Percentiles rank a stretch among this genome's conserved stretches.
Evolutionary conservation across 2,329 filamentous ascomycete species (phyloP).

Genomic region (Chalaropsis thielavioides): DNA sequence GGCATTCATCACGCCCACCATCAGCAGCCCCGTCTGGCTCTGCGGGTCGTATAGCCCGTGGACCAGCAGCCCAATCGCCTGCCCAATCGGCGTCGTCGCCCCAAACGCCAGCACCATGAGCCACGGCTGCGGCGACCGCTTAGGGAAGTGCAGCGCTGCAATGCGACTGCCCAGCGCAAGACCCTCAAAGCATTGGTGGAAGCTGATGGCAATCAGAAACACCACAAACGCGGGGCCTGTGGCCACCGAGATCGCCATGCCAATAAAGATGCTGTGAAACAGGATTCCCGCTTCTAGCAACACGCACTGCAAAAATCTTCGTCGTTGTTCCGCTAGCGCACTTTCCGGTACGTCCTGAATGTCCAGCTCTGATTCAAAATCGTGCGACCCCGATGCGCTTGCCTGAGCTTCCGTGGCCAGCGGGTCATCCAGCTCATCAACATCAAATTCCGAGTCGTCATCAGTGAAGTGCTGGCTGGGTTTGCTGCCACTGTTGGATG

Average conservation of each 20-base stretch:
- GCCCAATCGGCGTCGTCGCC: slow-evolving; percentile 64
- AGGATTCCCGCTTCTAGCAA: slow-evolving; percentile 71
- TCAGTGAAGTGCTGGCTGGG: slow-evolving; percentile 18
- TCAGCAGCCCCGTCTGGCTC: slow-evolving; percentile 59
- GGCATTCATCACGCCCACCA: slow-evolving; percentile 80
- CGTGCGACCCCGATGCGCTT: slow-evolving; percentile 20
- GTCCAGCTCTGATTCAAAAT: slow-evolving; percentile 19
- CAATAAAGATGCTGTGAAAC: slow-evolving; percentile 76
- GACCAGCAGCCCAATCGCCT: slow-evolving; percentile 65
- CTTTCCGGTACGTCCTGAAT: slow-evolving; percentile 16
- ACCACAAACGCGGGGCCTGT: slow-evolving; percentile 67
- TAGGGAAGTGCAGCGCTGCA: slow-evolving; percentile 65
- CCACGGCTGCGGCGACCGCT: slow-evolving; percentile 62
- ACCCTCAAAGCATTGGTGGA: slow-evolving; percentile 81
- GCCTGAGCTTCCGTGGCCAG: slow-evolving; percentile 18
- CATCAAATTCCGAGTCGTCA: slow-evolving; percentile 38
- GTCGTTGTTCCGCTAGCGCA: slow-evolving; percentile 43
- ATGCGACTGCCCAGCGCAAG: slow-evolving; percentile 63
- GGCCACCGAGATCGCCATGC: slow-evolving; percentile 71
- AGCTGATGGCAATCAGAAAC: slow-evolving; percentile 65
- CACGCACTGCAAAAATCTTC: slow-evolving; percentile 60
- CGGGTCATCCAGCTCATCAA: slow-evolving; percentile 41
- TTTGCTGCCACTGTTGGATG: slow-evolving; percentile 21
- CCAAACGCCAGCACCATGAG: slow-evolving; percentile 68
- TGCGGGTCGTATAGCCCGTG: slow-evolving; percentile 69